Percentiles rank a stretch among this genome's conserved stretches.
Evolutionary conservation across 192 early-diverging fungal genomes (phyloP).

Genomic region (Gryganskiella cystojenkinii): DNA sequence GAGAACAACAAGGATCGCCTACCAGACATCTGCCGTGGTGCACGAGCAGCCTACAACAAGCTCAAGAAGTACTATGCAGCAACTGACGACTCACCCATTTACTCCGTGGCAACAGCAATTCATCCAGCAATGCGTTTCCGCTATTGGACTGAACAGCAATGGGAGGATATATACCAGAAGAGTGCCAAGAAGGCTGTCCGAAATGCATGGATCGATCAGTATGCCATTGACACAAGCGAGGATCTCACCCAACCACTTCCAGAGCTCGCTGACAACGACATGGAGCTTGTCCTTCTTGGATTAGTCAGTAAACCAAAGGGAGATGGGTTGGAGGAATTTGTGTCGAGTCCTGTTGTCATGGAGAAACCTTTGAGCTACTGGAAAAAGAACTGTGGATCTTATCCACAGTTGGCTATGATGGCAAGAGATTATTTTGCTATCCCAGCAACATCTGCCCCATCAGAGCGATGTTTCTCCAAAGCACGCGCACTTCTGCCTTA

Average conservation of each 20-base stretch:
- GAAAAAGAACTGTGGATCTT: constrained; percentile 3
- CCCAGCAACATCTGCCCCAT: constrained; percentile 23
- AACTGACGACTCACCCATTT: constrained; percentile 29
- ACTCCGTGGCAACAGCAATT: constrained; percentile 30
- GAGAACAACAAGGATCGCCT: not conserved
- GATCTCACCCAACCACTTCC: not conserved
- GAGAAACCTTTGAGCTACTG: constrained; percentile 7
- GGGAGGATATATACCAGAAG: constrained; percentile 1
- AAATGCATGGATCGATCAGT: constrained; percentile 9
- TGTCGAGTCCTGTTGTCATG: not conserved
- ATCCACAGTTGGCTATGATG: constrained; percentile 23
- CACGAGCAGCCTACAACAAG: constrained; percentile 19
- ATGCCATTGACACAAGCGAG: not conserved
- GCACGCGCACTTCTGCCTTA: constrained; percentile 12
- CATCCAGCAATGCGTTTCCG: constrained; percentile 31
- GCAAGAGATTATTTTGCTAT: constrained; percentile 18
- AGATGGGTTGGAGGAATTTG: constrained; percentile 21
- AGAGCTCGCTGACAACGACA: constrained; percentile 1
- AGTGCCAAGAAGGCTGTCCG: not conserved
- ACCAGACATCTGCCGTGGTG: constrained; percentile 13
- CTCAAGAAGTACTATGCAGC: constrained; percentile 22
- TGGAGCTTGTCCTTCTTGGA: constrained; percentile 23
- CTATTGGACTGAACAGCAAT: constrained; percentile 22
- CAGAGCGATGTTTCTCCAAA: constrained; percentile 27
- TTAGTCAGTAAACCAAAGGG: not conserved